phyloP scores from a whole-genome alignment of 1,284 basidiomycete genomes.

The Moniliophthora roreri region DNA sequence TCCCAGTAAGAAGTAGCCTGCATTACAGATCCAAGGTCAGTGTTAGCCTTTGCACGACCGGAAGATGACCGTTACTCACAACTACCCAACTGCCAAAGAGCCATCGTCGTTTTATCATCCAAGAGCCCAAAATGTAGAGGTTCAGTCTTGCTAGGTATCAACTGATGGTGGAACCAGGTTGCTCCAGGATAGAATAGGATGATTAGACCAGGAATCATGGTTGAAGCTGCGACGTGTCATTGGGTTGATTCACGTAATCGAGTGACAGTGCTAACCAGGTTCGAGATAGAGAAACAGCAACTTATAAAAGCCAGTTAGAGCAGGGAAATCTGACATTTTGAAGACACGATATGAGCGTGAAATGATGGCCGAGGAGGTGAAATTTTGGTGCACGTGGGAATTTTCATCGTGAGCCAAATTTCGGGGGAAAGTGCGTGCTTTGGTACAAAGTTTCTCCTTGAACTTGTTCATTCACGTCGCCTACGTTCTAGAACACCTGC shows the following conservation, averaged over 20 bases:
- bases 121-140: constrained; percentile 30
- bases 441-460: too few relatives aligned
- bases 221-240: constrained; percentile 43
- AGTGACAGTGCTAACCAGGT: constrained; percentile 46
- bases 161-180: constrained; percentile 69
- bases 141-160: constrained; percentile 50
- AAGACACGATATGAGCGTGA: too few relatives aligned
- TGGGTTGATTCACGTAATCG: constrained; percentile 1
- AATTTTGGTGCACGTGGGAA: too few relatives aligned
- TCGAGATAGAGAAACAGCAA: constrained; percentile 70
- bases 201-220: constrained; percentile 56
- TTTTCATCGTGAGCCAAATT: too few relatives aligned
- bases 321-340: constrained; percentile 49
- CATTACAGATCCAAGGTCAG: background rate
- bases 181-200: constrained; percentile 64
- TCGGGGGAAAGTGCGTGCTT: too few relatives aligned
- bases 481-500: too few relatives aligned
- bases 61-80: constrained; percentile 39
- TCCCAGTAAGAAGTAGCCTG: constrained; percentile 70
- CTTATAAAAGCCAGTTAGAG: constrained; percentile 67
- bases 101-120: constrained; percentile 61
- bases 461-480: too few relatives aligned
- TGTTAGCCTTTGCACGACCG: background rate
- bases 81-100: constrained; percentile 71
- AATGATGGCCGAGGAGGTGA: too few relatives aligned